These are phyloP conservation scores for Cyclospora cayetanensis DNA, from an alignment of 169 alveolate species.

Conservation along the genomic window DNA sequence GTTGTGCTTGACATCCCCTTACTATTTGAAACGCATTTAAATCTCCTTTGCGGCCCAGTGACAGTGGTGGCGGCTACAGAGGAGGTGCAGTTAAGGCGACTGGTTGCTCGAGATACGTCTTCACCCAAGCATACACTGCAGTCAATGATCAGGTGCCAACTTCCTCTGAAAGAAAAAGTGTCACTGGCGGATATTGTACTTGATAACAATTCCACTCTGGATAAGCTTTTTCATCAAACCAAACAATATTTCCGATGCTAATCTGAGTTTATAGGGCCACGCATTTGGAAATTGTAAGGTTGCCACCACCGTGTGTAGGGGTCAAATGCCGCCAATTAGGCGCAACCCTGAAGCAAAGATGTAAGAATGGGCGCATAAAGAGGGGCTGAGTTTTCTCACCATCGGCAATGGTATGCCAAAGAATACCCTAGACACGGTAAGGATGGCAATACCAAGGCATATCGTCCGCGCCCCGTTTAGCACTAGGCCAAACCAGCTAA, in stretches of 20 bases:
- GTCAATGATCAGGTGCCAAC: conserved; percentile 46
- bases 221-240: conserved; percentile 20
- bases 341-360: conserved; percentile 21
- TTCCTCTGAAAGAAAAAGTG: conserved; percentile 44
- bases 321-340: conserved; percentile 13
- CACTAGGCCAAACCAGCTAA: conserved; percentile 46
- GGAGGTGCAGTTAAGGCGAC: conserved; percentile 46
- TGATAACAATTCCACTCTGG: conserved; percentile 50
- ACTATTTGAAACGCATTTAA: conserved; percentile 8
- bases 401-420: conserved; percentile 58
- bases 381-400: not conserved
- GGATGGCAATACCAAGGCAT: conserved; percentile 31
- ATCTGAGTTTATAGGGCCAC: not conserved
- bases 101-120: not conserved
- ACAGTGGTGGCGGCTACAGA: not conserved
- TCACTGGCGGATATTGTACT: conserved; percentile 53
- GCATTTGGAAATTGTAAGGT: not conserved
- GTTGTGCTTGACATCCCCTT: conserved; percentile 48
- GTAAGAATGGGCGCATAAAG: not conserved
- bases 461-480: conserved; percentile 39
- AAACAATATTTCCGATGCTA: conserved; percentile 60
- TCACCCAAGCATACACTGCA: conserved; percentile 28
- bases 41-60: conserved; percentile 45
- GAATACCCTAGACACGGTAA: conserved; percentile 54
- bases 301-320: conserved; percentile 20